phyloP scores from a whole-genome alignment of 345 rosid species.

The Noccaea caerulescens region DNA sequence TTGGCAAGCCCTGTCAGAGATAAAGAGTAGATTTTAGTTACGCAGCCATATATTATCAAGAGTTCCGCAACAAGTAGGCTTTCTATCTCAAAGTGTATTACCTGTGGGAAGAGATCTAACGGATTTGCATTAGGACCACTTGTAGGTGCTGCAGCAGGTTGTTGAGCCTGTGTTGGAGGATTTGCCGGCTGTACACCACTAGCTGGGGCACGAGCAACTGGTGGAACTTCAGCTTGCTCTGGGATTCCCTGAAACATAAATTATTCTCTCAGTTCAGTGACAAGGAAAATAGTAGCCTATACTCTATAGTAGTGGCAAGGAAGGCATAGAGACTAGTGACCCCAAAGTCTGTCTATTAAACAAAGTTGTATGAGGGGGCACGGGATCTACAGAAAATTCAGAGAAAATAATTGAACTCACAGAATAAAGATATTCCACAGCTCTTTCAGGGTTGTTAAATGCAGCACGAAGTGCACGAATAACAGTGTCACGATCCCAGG shows the following conservation, averaged over 20 bases:
- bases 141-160: conserved; percentile 58
- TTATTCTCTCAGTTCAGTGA: background rate
- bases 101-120: conserved; percentile 95
- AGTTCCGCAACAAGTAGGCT: background rate
- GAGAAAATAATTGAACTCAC: conserved; percentile 47
- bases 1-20: conserved; percentile 76
- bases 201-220: conserved; percentile 37
- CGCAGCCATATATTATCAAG: background rate
- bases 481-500: conserved; percentile 88
- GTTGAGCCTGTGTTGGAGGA: conserved; percentile 49
- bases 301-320: background rate
- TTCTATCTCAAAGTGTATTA: conserved; percentile 23
- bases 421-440: conserved; percentile 93
- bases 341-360: conserved; percentile 4
- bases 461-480: conserved; percentile 94
- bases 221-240: conserved; percentile 46
- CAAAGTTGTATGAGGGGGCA: background rate
- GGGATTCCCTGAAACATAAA: conserved; percentile 43
- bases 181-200: conserved; percentile 39
- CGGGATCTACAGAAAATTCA: background rate
- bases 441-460: conserved; percentile 92
- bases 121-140: conserved; percentile 52
- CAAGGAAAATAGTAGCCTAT: conserved; percentile 11
- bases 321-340: conserved; percentile 10
- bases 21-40: background rate